These are phyloP conservation scores for Eucalyptus sp. DNA, from an alignment of 345 rosid species.

Conservation along the genomic window DNA sequence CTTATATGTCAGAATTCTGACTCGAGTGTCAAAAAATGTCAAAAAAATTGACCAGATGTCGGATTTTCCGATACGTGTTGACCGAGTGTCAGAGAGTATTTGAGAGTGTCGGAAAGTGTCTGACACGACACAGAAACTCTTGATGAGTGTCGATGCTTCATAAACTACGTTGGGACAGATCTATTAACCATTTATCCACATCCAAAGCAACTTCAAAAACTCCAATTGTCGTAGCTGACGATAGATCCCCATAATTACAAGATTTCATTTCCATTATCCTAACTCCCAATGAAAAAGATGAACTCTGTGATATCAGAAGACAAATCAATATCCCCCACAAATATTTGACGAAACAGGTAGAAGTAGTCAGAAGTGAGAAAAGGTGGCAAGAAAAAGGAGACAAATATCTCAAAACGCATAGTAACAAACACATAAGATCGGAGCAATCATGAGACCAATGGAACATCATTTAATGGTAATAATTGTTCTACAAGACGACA, in stretches of 20 bases:
- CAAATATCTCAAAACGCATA: neutral
- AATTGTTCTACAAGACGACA: neutral
- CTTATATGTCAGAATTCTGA: rapidly evolving
- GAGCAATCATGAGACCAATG: neutral
- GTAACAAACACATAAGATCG: neutral
- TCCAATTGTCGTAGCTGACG: neutral
- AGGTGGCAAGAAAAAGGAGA: neutral
- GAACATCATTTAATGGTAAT: neutral
- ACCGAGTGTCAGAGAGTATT: rapidly evolving
- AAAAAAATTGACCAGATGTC: rapidly evolving
- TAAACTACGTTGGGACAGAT: neutral
- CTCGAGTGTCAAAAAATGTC: rapidly evolving
- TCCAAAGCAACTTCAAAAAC: neutral
- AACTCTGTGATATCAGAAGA: neutral
- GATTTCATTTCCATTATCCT: neutral
- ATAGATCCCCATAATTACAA: neutral
- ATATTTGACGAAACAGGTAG: neutral
- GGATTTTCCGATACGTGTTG: rapidly evolving
- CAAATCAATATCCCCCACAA: neutral
- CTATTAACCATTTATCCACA: neutral
- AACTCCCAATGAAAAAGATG: neutral
- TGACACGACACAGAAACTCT: rapidly evolving
- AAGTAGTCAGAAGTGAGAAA: neutral
- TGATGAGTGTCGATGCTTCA: rapidly evolving
- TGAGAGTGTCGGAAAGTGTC: rapidly evolving